These are phyloP conservation scores for Cryptosporidium viatorum DNA, from an alignment of 169 alveolate species.

Conservation along the genomic window DNA sequence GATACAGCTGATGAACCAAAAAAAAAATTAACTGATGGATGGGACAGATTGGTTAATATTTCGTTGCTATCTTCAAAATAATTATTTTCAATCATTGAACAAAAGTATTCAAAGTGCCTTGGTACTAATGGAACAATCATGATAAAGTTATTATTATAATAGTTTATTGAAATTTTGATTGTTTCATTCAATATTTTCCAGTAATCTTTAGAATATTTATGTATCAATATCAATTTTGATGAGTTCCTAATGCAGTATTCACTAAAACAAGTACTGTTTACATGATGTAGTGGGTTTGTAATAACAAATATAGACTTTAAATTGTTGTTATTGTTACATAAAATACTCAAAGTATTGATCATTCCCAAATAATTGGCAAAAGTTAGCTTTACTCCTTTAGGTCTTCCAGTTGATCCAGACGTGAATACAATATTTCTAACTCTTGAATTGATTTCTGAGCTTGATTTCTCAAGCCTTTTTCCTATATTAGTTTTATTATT, in stretches of 20 bases:
- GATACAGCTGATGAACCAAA: conserved; percentile 75
- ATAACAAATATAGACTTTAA: conserved; percentile 50
- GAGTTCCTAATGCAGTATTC: conserved; percentile 69
- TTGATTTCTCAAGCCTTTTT: background rate
- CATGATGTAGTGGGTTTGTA: conserved; percentile 80
- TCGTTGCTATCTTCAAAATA: conserved; percentile 13
- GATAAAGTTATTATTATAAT: background rate
- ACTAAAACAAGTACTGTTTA: conserved; percentile 76
- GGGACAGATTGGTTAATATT: conserved; percentile 19
- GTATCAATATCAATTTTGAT: conserved; percentile 37
- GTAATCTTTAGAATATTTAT: conserved; percentile 30
- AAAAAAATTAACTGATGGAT: conserved; percentile 43
- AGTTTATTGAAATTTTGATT: background rate
- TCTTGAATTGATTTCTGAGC: background rate
- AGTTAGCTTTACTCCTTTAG: conserved; percentile 77
- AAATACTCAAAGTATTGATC: conserved; percentile 8
- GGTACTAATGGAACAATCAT: conserved; percentile 61
- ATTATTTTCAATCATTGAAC: conserved; percentile 12
- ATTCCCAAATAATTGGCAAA: conserved; percentile 24
- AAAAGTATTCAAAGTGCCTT: conserved; percentile 63
- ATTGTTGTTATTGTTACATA: background rate
- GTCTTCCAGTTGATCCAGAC: conserved; percentile 79
- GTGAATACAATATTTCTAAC: conserved; percentile 75
- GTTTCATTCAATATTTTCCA: conserved; percentile 32
- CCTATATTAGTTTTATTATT: background rate